phyloP scores from a whole-genome alignment of 257 asterid species.

The Primulina tabacum region DNA sequence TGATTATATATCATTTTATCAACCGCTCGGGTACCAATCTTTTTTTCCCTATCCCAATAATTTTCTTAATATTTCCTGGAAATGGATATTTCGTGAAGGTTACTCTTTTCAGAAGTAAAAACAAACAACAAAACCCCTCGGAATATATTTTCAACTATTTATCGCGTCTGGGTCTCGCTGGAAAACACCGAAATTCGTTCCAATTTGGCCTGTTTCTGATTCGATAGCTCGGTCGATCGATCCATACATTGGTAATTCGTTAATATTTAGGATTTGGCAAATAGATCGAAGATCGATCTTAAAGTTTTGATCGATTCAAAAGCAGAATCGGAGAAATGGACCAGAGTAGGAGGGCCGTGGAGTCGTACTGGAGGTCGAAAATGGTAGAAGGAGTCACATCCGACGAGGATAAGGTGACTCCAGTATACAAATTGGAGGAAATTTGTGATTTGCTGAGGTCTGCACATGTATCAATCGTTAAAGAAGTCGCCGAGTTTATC shows the following conservation, averaged over 20 bases:
- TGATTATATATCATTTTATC: no score
- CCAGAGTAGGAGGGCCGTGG: slow-evolving; percentile 97
- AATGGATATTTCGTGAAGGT: no score
- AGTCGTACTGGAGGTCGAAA: slow-evolving; percentile 92
- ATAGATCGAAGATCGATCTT: slow-evolving; percentile 22
- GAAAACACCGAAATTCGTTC: not conserved
- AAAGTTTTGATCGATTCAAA: slow-evolving; percentile 26
- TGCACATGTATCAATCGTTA: slow-evolving; percentile 73
- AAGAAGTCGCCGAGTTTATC: slow-evolving; percentile 82
- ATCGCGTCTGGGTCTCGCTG: not conserved
- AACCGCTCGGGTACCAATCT: no score
- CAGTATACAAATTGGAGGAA: slow-evolving; percentile 95
- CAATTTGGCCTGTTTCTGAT: slow-evolving; percentile 7
- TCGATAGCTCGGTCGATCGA: slow-evolving; percentile 14
- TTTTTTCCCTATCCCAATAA: no score
- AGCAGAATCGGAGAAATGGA: slow-evolving; percentile 49
- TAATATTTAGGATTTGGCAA: slow-evolving; percentile 1
- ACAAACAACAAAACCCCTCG: not conserved
- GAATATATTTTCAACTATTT: not conserved
- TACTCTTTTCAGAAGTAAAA: no score
- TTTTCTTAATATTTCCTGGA: no score
- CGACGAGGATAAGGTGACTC: slow-evolving; percentile 94
- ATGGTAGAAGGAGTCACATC: slow-evolving; percentile 84
- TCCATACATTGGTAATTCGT: slow-evolving; percentile 1
- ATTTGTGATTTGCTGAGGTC: slow-evolving; percentile 82